These are phyloP conservation scores for Tausonia pullulans DNA, from an alignment of 1,284 basidiomycete genomes.

Conservation along the genomic window DNA sequence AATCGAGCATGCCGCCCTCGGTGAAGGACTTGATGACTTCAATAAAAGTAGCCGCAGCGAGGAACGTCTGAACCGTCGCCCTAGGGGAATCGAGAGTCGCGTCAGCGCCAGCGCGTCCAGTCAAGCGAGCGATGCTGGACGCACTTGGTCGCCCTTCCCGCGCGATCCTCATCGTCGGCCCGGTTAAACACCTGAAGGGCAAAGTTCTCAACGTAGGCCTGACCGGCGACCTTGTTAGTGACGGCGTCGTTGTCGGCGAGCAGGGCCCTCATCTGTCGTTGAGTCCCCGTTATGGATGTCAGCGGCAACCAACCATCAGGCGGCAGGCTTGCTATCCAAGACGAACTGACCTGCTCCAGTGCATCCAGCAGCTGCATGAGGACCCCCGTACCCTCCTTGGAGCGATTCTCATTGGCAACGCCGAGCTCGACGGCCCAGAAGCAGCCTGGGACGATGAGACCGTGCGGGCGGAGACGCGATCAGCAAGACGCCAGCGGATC, in stretches of 20 bases:
- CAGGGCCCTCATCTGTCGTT: slow-evolving; percentile 52
- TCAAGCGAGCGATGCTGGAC: slow-evolving; percentile 13
- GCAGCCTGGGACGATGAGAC: slow-evolving; percentile 45
- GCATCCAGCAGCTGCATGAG: slow-evolving; percentile 62
- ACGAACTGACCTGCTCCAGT: slow-evolving; percentile 51
- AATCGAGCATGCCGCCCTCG: slow-evolving; percentile 5
- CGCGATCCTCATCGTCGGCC: slow-evolving; percentile 85
- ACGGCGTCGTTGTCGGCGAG: slow-evolving; percentile 70
- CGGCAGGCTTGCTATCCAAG: not conserved
- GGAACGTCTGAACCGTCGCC: slow-evolving; percentile 32
- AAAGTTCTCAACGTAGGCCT: slow-evolving; percentile 89
- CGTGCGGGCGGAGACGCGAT: slow-evolving; percentile 1
- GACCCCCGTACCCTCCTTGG: slow-evolving; percentile 53
- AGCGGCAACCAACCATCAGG: not conserved
- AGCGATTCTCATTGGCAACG: slow-evolving; percentile 50
- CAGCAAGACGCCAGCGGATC: slow-evolving; percentile 10
- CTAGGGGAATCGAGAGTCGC: slow-evolving; percentile 18
- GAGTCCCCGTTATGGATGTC: not conserved
- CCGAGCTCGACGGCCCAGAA: slow-evolving; percentile 86
- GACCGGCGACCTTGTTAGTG: slow-evolving; percentile 66
- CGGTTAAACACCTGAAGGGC: slow-evolving; percentile 72
- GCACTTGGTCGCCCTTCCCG: slow-evolving; percentile 60
- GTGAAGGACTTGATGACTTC: slow-evolving; percentile 24
- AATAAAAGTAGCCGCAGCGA: slow-evolving; percentile 35
- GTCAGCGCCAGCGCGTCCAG: not conserved